These are phyloP conservation scores for Globisporangium canariense DNA, from an alignment of 352 stramenopile genomes.

Conservation along the genomic window DNA sequence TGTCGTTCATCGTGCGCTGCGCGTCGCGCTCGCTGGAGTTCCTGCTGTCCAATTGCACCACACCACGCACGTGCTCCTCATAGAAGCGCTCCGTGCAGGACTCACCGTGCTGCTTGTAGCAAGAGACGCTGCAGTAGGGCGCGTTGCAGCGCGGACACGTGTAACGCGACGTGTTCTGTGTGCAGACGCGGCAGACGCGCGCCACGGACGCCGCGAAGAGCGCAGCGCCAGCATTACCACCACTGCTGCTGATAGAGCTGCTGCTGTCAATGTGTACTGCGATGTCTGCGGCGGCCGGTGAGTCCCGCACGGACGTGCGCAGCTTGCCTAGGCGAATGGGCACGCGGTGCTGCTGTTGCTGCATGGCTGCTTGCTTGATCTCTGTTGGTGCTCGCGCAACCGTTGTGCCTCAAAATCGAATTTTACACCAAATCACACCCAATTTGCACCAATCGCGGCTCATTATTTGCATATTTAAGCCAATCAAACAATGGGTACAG, in stretches of 20 bases:
- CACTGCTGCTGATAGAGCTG: background rate
- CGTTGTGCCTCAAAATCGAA: too few relatives aligned
- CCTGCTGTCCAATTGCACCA: conserved; percentile 41
- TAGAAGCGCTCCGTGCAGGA: conserved; percentile 81
- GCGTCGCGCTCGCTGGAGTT: conserved; percentile 19
- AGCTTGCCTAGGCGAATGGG: conserved; percentile 59
- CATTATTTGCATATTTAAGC: background rate
- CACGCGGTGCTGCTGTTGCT: conserved; percentile 35
- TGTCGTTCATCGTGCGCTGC: conserved; percentile 36
- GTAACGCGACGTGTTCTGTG: conserved; percentile 56
- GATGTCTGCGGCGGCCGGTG: conserved; percentile 9
- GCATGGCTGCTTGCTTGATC: background rate
- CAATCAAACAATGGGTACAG: background rate
- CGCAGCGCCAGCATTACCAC: background rate
- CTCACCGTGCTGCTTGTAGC: conserved; percentile 70
- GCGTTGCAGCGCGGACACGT: conserved; percentile 80
- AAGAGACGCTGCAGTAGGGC: conserved; percentile 75
- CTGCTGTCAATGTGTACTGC: conserved; percentile 8
- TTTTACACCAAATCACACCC: background rate
- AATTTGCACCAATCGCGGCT: background rate
- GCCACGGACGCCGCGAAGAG: conserved; percentile 28
- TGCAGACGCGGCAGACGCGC: conserved; percentile 72
- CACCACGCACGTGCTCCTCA: conserved; percentile 54
- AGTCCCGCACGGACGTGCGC: conserved; percentile 38
- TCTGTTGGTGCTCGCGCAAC: too few relatives aligned